Evolutionary conservation across 306 rosid species (phyloP), one percentile per base, ranked within the genome.

Genomic region (Mimosa pudica): DNA sequence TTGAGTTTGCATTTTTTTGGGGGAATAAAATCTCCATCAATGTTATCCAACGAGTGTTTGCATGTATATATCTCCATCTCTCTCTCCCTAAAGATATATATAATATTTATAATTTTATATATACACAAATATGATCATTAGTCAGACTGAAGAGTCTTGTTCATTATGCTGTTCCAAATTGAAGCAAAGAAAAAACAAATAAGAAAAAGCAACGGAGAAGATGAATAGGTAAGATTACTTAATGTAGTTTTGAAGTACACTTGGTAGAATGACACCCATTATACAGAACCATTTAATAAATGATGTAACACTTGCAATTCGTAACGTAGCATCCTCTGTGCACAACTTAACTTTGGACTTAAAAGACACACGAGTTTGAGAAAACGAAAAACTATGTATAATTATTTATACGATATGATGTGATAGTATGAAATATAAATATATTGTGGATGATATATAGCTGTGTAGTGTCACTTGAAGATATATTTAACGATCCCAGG

Each of bases 401-500:
- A 54, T 58, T 77, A 57, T 80, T 48, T 33, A 73, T 68, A 17
- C 44, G 12, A 58, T 24, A 4, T 60, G 35, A 60, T 55, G n/a
- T 7, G 63, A 55, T 3, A 54, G 3, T 13, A 14, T 18, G 63
- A 57, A 18, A 57, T 57, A 57, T 57, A 57, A 18, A 18, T 57
- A 57, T 60, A 60, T 60, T 57, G 72, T 8, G 33, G 51, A 17
- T n/a, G 63, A 52, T 36, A 17, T 5, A 55, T n/a, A 55, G 61
- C 7, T 14, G 58, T 16, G 9, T n/a, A 1, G 17, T 7, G 14
- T 92, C 86, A 92, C 88, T 90, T 91, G 52, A 91, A 80, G 42
- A 93, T 78, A 75, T 95, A 81, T 65, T 93, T 91, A 10, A 86
- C 97, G 8, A 90, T 63, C 13, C 99, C 96, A 45, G 93, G 84